Evolutionary conservation across 192 early-diverging fungal species (phyloP).

Genomic region (Linnemannia exigua): DNA sequence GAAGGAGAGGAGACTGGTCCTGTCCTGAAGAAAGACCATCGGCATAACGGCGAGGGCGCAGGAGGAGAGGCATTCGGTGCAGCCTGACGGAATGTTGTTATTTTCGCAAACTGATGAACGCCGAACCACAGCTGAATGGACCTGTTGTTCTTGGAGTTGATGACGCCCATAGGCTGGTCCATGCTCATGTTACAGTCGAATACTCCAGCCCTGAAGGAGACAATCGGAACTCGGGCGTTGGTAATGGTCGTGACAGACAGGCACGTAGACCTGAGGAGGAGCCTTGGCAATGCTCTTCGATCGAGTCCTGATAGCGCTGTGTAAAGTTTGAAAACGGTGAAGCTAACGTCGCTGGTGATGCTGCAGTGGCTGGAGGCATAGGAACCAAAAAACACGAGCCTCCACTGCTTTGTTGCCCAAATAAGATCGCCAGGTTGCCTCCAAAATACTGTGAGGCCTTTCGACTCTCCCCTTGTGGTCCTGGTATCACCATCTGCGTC

Average conservation of each 20-base stretch:
- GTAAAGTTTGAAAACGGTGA: neutral
- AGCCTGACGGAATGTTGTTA: neutral
- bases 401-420: neutral
- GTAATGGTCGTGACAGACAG: neutral
- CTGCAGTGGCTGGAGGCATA: neutral
- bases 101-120: neutral
- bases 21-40: constrained; percentile 8
- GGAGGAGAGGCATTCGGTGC: neutral
- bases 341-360: neutral
- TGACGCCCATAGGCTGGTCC: neutral
- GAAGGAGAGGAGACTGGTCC: neutral
- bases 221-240: constrained; percentile 13
- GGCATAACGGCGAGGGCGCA: constrained; percentile 6
- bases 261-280: neutral
- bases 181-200: constrained; percentile 6
- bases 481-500: neutral
- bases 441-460: neutral
- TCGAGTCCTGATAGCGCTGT: too few relatives aligned
- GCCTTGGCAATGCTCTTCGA: neutral
- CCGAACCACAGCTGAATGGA: neutral
- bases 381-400: neutral
- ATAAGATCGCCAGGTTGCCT: neutral
- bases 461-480: neutral
- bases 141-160: constrained; percentile 2
- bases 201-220: neutral